Base-by-base conservation (phyloP, 2,329 filamentous ascomycete genomes). In the Camillea tinctor region DNA sequence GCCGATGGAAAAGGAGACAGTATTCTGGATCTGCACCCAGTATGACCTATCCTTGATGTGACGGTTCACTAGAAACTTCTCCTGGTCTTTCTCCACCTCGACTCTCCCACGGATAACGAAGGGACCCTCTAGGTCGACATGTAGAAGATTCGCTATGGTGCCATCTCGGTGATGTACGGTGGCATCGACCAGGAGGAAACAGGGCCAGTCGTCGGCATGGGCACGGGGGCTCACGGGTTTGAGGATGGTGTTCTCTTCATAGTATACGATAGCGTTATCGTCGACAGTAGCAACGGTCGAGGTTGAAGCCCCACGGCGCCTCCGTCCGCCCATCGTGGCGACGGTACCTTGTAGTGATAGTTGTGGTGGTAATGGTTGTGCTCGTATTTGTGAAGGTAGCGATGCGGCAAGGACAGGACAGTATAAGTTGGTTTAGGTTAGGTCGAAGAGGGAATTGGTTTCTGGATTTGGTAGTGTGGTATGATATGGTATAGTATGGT, bases 21-120 rank as follows among this genome's bases (percentile, higher is more conserved):
- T 79, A 36, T 80, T 75, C n/a, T 77, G 74, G 56, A 91, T 79
- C 64, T 88, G 83, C 61, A 90, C 79, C 50, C 76, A 70, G n/a
- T 72, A 69, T 15, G 62, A 62, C 23, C 62, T 64, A 1, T 69
- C 64, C 52, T 69, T 73, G 26, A 69, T 62, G 9, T 66, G 64
- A 17, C 73, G 70, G 20, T 72, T 72, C 15, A 76, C 59, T 21
- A 79, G 64, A 49, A 56, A 71, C 52, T 76, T 72, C 1, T 69
- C 61, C 36, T 77, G 74, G 3, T 83, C 78, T 9, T 71, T 72
- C 50, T 79, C 80, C 2, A 85, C 73, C 56, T 85, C 77, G 17
- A 91, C 75, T 48, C 76, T 75, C 15, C 89, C 90, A 15, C 82
- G 81, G 13, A 92, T 78, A 6, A 81, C 80, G 58, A 89, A 82